Base-by-base conservation (phyloP, 75 land plant genomes). In the Ceratopteris richardii region DNA sequence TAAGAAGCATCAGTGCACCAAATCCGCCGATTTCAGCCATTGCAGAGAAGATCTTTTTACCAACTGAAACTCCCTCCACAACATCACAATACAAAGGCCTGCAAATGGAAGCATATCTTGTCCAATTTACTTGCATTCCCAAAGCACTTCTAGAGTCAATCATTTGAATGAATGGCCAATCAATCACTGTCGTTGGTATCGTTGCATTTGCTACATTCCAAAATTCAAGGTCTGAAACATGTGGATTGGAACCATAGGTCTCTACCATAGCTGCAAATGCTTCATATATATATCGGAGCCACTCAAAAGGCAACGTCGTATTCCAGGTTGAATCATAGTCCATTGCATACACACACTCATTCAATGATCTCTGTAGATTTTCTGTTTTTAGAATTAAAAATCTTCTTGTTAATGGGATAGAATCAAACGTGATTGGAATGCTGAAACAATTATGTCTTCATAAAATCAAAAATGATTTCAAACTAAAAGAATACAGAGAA, bases 81-180 rank as follows among this genome's bases (percentile, higher is more conserved):
- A 48, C 51, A 19, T 48, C 51, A 48, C 51, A 48, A 48, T 48
- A 48, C 21, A 48, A 17, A 4, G 51, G 51, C 7, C 51, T 19
- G 20, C 51, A 48, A 14, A 5, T 6, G 6, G 11, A 5, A 9
- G 20, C 6, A 48, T 48, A 48, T 5, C 6, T 4, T 13, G 20
- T 19, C 51, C 51, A 48, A 48, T 48, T 19, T 13, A 48, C 18
- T 18, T 48, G 51, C 19, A 48, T 48, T 10, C 42, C 42, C 9
- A 40, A 14, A 14, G 42, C 42, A 9, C 14, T 9, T 14, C 14
- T 40, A 40, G 9, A 9, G 14, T 40, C 51, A 5, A 48, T 17
- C 51, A 48, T 6, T 48, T 48, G 51, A 4, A 48, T 6, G 18
- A 48, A 19, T 18, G 51, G 51, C 18, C 14, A 13, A 11, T 18